phyloP scores from a whole-genome alignment of 1,139 yeast genomes.

The Kodamaea ohmeri region DNA sequence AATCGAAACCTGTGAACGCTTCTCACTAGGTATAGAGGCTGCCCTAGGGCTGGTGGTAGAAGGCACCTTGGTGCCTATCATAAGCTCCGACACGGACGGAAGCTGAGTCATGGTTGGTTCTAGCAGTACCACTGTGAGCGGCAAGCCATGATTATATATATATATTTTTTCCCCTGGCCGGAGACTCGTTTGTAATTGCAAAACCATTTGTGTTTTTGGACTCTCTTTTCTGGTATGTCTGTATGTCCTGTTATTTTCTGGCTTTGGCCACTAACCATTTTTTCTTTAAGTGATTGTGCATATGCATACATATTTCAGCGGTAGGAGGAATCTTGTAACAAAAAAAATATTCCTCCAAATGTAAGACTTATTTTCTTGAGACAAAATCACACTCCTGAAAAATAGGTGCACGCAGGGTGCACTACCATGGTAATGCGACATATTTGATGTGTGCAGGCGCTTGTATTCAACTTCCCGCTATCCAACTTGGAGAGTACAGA shows the following conservation, averaged over 20 bases:
- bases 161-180: conserved; percentile 7
- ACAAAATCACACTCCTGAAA: neutral
- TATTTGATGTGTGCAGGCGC: neutral
- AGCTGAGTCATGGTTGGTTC: conserved; percentile 29
- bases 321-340: neutral
- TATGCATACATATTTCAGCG: conserved; percentile 6
- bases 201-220: conserved; percentile 5
- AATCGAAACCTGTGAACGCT: conserved; percentile 8
- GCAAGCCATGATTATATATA: conserved; percentile 6
- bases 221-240: conserved; percentile 5
- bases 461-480: no score
- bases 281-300: conserved; percentile 3
- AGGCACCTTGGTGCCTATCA: conserved; percentile 19
- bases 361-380: neutral
- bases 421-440: neutral
- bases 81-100: conserved; percentile 37
- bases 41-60: conserved; percentile 4
- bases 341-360: neutral
- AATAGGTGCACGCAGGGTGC: neutral
- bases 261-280: conserved; percentile 5
- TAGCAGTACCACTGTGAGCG: conserved; percentile 1
- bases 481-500: no score
- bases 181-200: conserved; percentile 9
- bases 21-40: neutral
- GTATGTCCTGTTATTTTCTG: conserved; percentile 1